Evolutionary conservation across 805 yeast species (phyloP), one percentile per base, ranked within the genome.

Genomic region (Candida ortonii): DNA sequence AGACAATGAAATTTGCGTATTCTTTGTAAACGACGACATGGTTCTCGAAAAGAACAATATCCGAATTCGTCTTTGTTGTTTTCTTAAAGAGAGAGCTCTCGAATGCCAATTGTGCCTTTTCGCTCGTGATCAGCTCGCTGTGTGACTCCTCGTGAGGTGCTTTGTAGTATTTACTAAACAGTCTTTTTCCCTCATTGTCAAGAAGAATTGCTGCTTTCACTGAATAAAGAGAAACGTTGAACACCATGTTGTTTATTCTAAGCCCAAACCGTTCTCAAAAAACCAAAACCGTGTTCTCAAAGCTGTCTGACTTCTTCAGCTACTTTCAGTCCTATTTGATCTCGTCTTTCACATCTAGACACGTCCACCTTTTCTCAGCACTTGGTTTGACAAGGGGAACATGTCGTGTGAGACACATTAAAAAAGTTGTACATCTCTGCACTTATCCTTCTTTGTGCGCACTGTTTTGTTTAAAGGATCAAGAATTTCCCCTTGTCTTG

Each of bases 21-120:
- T 88, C 94, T 61, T 85, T 88, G 65, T 88, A 93, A n/a, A 87
- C 81, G 24, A 89, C 79, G 41, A 87, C 68, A 46, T 80, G 82
- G 55, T 77, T 77, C 52, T 88, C 95, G 54, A 78, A 82, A 28
- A 93, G 68, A 42, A 87, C 63, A 36, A 93, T 78, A 52, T 89
- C 97, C 33, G 83, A 76, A 53, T 83, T 78, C 44, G 80, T 79
- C 52, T 87, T 85, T 60, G 74, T 74, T n/a, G 95, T 80, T 61
- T 89, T 93, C 28, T 64, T 58, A 52, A 80, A 81, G 25, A 93
- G 62, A 4, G 72, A 69, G 46, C 73, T 64, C 63, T 93, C 98
- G 58, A 90, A 93, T 36, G 77, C 68, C 38, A 69, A 65, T 63
- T 93, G 97, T 45, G 78, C 78, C 55, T 78, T 77, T 36, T 48